Evolutionary conservation across 2,329 filamentous ascomycete species (phyloP).

Genomic region (Immersiporthe knoxdaviesiana): DNA sequence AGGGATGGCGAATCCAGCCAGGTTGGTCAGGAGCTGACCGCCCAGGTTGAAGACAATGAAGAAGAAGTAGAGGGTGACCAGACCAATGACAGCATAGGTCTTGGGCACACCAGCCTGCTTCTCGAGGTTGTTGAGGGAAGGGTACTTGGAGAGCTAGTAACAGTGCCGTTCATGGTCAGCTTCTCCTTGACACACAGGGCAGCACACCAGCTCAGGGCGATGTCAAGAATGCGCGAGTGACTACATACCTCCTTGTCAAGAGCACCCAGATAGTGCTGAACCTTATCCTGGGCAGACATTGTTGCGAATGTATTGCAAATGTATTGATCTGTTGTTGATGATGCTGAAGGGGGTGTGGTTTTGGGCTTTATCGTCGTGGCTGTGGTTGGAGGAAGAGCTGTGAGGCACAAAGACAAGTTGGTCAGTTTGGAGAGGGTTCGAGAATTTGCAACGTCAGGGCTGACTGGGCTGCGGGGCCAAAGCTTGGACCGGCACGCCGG

Average conservation of each 20-base stretch:
- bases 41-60: conserved; percentile 92
- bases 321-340: conserved; percentile 13
- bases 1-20: conserved; percentile 81
- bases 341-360: conserved; percentile 28
- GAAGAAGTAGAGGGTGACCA: conserved; percentile 82
- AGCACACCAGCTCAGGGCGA: background rate
- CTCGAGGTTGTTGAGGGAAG: conserved; percentile 81
- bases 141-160: conserved; percentile 80
- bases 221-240: conserved; percentile 17
- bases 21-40: conserved; percentile 84
- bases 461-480: conserved; percentile 25
- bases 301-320: conserved; percentile 44
- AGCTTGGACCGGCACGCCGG: conserved; percentile 17
- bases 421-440: conserved; percentile 15
- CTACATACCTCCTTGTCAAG: conserved; percentile 79
- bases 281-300: conserved; percentile 78
- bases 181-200: background rate
- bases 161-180: conserved; percentile 27
- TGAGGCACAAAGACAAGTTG: conserved; percentile 24
- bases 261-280: conserved; percentile 74
- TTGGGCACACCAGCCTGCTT: conserved; percentile 82
- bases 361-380: conserved; percentile 28
- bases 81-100: conserved; percentile 78
- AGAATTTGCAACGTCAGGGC: conserved; percentile 20
- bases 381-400: conserved; percentile 17